Evolutionary conservation across 1,284 basidiomycete genomes (phyloP).

Genomic region (Naganishia sp.): DNA sequence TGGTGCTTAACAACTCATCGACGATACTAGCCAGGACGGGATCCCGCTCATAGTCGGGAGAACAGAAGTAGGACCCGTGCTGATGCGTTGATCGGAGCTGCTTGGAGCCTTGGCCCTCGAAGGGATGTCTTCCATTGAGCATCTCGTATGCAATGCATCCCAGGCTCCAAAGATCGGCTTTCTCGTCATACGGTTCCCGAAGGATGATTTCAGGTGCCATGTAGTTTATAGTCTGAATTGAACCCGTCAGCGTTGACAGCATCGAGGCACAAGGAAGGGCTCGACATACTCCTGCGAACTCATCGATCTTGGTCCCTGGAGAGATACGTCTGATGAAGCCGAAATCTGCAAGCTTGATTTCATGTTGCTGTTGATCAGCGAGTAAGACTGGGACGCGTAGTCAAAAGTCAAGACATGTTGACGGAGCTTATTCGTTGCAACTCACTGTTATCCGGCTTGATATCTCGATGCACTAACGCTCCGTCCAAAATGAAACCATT

Average conservation of each 20-base stretch:
- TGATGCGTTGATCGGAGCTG: background rate
- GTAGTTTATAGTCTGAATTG: background rate
- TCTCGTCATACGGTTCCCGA: background rate
- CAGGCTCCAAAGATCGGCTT: slow-evolving; percentile 1
- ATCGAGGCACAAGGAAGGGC: background rate
- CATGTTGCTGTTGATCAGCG: background rate
- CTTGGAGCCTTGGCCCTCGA: background rate
- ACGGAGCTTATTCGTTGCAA: background rate
- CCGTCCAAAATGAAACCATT: background rate
- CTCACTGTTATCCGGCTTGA: slow-evolving; percentile 19
- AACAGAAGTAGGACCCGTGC: background rate
- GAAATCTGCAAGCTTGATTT: slow-evolving; percentile 9
- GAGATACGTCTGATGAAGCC: background rate
- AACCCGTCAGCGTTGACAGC: background rate
- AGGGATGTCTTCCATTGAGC: slow-evolving; percentile 1
- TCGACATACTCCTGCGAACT: background rate
- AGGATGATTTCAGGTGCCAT: slow-evolving; percentile 1
- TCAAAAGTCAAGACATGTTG: background rate
- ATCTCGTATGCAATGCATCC: slow-evolving; percentile 3
- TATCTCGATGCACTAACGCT: slow-evolving; percentile 1
- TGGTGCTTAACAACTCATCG: background rate
- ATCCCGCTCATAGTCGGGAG: background rate
- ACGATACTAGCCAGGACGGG: background rate
- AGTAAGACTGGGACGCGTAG: background rate
- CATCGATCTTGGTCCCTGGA: background rate